phyloP scores from a whole-genome alignment of 2,329 filamentous ascomycete genomes.

The Amesomyces nigricolor region DNA sequence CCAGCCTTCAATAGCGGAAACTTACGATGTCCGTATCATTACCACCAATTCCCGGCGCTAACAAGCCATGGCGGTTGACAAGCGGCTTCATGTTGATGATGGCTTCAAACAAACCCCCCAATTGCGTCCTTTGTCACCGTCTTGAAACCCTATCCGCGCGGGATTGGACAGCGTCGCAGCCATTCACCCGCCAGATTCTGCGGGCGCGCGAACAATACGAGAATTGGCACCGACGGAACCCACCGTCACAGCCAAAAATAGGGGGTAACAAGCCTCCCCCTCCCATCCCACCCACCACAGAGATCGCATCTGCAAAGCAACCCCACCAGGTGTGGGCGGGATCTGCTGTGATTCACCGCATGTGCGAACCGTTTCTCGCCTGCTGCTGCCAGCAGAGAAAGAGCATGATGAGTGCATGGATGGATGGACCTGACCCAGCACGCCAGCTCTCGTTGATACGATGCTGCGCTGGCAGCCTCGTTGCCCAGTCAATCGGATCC shows the following conservation, averaged over 20 bases:
- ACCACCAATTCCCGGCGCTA: too few relatives aligned
- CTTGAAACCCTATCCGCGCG: neutral
- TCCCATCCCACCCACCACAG: neutral
- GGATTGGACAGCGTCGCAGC: neutral
- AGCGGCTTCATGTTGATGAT: too few relatives aligned
- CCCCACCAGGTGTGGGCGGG: neutral
- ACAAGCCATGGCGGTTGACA: too few relatives aligned
- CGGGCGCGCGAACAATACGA: conserved; percentile 8
- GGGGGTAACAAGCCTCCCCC: neutral
- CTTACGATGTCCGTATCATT: neutral
- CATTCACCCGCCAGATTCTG: neutral
- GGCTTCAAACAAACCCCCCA: too few relatives aligned
- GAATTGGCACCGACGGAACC: conserved; percentile 4
- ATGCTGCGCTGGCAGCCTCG: conserved; percentile 11
- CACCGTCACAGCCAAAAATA: conserved; percentile 14
- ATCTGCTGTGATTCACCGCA: too few relatives aligned
- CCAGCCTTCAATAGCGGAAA: too few relatives aligned
- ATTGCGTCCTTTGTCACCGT: neutral
- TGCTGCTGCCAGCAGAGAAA: neutral
- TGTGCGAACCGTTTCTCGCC: neutral
- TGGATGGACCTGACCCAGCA: too few relatives aligned
- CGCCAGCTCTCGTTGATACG: neutral
- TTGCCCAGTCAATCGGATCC: conserved; percentile 2
- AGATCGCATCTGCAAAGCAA: conserved; percentile 13
- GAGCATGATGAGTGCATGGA: neutral